Conservation (phyloP, 1,284 basidiomycete species). For the Pisolithus thermaeus region DNA sequence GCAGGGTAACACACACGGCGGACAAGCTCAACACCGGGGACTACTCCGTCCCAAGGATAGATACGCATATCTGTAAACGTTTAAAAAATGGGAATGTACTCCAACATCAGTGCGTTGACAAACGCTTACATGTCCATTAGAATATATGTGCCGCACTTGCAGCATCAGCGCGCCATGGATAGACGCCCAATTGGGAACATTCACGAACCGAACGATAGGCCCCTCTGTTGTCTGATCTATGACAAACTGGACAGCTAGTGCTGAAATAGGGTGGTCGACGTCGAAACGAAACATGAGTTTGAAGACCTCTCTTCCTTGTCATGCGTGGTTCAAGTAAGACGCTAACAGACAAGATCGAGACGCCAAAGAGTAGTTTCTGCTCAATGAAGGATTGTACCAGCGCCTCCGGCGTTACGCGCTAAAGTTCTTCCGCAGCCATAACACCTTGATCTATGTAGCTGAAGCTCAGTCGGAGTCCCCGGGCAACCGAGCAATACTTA, state of each 20-base stretch:
- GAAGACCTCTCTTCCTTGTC: constrained; percentile 61
- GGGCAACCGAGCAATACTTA: too few species aligned
- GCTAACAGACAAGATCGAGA: too few species aligned
- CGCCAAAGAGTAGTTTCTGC: too few species aligned
- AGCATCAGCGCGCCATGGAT: constrained; percentile 8
- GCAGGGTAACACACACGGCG: constrained; percentile 73
- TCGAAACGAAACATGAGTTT: constrained; percentile 77
- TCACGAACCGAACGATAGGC: constrained; percentile 64
- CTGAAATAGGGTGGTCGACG: constrained; percentile 68
- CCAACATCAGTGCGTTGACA: neutral
- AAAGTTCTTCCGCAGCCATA: too few species aligned
- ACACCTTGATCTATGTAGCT: too few species aligned
- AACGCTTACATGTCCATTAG: constrained; percentile 71
- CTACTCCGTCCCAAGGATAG: constrained; percentile 82
- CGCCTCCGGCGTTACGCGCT: too few species aligned
- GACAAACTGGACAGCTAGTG: constrained; percentile 79
- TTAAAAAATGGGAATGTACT: constrained; percentile 13
- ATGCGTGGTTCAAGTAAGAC: too few species aligned
- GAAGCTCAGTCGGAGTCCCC: too few species aligned
- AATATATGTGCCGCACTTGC: constrained; percentile 65
- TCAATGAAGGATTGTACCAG: too few species aligned
- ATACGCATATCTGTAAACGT: constrained; percentile 65
- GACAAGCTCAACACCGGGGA: constrained; percentile 77
- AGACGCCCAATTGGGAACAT: neutral
- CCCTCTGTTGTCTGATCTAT: constrained; percentile 54